A percentile compares a stretch with the other conserved stretches of the same genome.
Conservation (phyloP, 306 rosid genomes). For the Fragaria iinumae region DNA sequence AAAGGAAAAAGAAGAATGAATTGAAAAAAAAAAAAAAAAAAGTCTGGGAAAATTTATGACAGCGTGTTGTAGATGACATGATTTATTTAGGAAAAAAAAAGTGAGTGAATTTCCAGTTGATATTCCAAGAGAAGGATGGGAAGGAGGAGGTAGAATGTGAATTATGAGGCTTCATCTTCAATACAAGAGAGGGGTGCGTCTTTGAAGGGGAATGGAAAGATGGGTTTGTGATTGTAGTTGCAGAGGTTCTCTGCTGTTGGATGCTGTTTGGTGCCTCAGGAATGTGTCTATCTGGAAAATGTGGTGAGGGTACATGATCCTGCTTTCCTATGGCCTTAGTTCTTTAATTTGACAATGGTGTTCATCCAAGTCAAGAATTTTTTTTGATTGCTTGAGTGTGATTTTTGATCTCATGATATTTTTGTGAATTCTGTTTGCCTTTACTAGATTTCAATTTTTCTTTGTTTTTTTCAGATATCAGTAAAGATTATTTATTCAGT, state of each 20-base stretch:
- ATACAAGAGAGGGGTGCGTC: slow-evolving; percentile 40
- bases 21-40: too few relatives aligned
- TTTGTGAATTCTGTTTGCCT: background rate
- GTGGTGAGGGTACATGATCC: slow-evolving; percentile 49
- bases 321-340: slow-evolving; percentile 42
- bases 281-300: slow-evolving; percentile 43
- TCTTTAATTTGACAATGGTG: slow-evolving; percentile 24
- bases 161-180: slow-evolving; percentile 54
- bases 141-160: slow-evolving; percentile 43
- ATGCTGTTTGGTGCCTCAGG: slow-evolving; percentile 50
- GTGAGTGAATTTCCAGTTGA: slow-evolving; percentile 29
- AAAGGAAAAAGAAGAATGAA: too few relatives aligned
- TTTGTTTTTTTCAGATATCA: background rate
- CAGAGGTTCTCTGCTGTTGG: slow-evolving; percentile 55
- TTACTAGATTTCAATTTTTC: background rate
- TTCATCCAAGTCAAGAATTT: background rate
- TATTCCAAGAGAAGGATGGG: slow-evolving; percentile 38
- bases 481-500: background rate
- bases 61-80: slow-evolving; percentile 1
- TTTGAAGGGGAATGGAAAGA: slow-evolving; percentile 48
- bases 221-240: slow-evolving; percentile 51
- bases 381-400: background rate
- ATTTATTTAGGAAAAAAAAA: background rate
- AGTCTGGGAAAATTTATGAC: background rate
- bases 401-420: background rate